Percentiles rank a stretch among this genome's conserved stretches.
These are phyloP conservation scores for Butyriboletus loyo DNA, from an alignment of 768 basidiomycete species.

Conservation along the genomic window DNA sequence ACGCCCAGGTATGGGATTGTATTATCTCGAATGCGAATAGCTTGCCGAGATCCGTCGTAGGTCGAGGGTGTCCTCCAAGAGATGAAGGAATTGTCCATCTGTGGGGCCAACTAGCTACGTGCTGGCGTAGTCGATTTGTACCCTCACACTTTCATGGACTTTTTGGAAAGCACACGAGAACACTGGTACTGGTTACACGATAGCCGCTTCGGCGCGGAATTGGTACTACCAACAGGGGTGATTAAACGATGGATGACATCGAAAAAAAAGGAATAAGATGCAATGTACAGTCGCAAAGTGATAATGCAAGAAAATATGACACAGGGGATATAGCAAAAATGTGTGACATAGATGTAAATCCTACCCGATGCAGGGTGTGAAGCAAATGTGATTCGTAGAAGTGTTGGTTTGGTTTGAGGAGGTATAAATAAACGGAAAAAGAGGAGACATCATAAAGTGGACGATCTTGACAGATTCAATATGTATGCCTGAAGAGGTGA, in stretches of 20 bases:
- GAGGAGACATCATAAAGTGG: neutral
- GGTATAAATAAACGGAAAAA: constrained; percentile 2
- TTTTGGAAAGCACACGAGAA: constrained; percentile 1
- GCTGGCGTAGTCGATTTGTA: neutral
- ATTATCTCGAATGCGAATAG: neutral
- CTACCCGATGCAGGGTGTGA: constrained; percentile 19
- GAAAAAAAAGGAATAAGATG: constrained; percentile 7
- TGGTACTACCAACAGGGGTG: constrained; percentile 21
- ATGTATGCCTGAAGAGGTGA: neutral
- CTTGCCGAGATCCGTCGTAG: constrained; percentile 33
- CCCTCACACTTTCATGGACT: neutral
- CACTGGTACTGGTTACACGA: constrained; percentile 11
- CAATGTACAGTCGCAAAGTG: constrained; percentile 20
- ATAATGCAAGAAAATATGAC: constrained; percentile 14
- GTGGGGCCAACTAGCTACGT: constrained; percentile 52
- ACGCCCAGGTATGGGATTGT: constrained; percentile 67
- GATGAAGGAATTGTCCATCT: constrained; percentile 95
- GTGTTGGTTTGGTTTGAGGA: constrained; percentile 1
- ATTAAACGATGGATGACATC: constrained; percentile 11
- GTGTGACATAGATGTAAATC: constrained; percentile 20
- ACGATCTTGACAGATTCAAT: neutral
- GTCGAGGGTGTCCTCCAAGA: constrained; percentile 97
- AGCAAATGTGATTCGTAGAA: constrained; percentile 7
- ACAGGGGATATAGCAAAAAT: constrained; percentile 10
- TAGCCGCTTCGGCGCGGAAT: constrained; percentile 6